These are phyloP conservation scores for Suhomyces prunicola DNA, from an alignment of 805 yeast species.

Conservation along the genomic window DNA sequence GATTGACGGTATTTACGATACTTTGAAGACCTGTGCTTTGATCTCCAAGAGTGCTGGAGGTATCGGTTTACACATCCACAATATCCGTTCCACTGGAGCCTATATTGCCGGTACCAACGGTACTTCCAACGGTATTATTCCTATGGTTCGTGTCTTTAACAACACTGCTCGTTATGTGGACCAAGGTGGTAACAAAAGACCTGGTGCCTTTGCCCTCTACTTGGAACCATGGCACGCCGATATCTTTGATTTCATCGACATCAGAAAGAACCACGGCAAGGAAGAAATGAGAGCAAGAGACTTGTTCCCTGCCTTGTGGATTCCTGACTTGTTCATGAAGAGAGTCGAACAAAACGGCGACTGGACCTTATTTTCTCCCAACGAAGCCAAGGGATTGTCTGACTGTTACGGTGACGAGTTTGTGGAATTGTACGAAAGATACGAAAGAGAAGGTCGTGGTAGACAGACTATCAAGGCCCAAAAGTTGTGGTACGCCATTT, in stretches of 20 bases:
- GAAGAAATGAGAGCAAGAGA: constrained; percentile 94
- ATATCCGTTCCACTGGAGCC: constrained; percentile 83
- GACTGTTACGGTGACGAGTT: constrained; percentile 87
- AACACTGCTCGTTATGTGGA: constrained; percentile 96
- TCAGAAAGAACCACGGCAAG: constrained; percentile 91
- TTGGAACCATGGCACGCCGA: constrained; percentile 98
- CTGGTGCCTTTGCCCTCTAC: constrained; percentile 94
- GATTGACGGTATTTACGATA: constrained; percentile 90
- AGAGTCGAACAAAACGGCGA: constrained; percentile 73
- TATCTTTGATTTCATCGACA: constrained; percentile 77
- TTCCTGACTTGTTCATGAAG: constrained; percentile 91
- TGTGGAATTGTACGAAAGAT: constrained; percentile 62
- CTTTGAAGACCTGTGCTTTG: constrained; percentile 82
- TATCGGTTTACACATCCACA: constrained; percentile 84
- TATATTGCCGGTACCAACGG: constrained; percentile 92
- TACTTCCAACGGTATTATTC: constrained; percentile 85
- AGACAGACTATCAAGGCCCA: constrained; percentile 71
- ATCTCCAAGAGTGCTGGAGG: constrained; percentile 97
- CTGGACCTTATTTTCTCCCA: constrained; percentile 91
- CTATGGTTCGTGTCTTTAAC: constrained; percentile 95
- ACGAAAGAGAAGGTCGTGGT: constrained; percentile 65
- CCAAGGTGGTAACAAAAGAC: constrained; percentile 97
- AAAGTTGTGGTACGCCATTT: constrained; percentile 83
- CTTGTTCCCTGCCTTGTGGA: constrained; percentile 90
- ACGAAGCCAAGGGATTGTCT: constrained; percentile 79